These are phyloP conservation scores for Scedosporium apiospermum DNA, from an alignment of 2,329 filamentous ascomycete genomes.

Conservation along the genomic window DNA sequence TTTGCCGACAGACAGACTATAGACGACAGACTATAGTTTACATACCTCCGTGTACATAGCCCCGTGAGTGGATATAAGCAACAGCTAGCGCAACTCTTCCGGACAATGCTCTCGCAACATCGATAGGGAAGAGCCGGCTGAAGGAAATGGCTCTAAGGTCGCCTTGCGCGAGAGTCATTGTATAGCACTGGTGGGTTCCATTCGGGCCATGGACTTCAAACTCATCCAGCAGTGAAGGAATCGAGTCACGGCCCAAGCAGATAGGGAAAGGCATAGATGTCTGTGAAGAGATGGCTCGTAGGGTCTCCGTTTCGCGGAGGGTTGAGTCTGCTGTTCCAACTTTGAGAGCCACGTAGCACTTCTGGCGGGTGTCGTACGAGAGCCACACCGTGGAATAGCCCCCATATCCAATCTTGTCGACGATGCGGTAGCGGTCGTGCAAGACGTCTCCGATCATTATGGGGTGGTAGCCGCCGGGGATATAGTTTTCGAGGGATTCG, in stretches of 20 bases:
- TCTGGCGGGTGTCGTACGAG: slow-evolving; percentile 11
- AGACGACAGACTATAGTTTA: no score
- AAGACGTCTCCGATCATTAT: slow-evolving; percentile 22
- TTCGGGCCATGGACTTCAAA: slow-evolving; percentile 19
- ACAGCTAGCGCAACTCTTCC: slow-evolving; percentile 12
- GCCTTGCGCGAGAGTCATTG: slow-evolving; percentile 15
- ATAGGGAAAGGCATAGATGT: neutral
- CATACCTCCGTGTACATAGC: slow-evolving; percentile 16
- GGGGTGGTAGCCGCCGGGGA: slow-evolving; percentile 20
- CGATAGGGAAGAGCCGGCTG: slow-evolving; percentile 12
- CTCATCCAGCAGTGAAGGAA: slow-evolving; percentile 13
- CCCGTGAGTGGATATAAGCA: slow-evolving; percentile 15
- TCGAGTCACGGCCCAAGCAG: neutral
- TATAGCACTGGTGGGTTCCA: slow-evolving; percentile 18
- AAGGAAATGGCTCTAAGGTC: slow-evolving; percentile 19
- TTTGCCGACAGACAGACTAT: neutral
- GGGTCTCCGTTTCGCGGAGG: neutral
- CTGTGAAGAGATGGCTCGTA: slow-evolving; percentile 3
- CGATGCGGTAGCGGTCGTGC: slow-evolving; percentile 23
- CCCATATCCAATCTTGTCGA: slow-evolving; percentile 28
- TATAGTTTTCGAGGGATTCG: slow-evolving; percentile 11
- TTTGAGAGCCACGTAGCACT: slow-evolving; percentile 10
- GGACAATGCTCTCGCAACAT: slow-evolving; percentile 17
- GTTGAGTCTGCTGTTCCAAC: neutral
- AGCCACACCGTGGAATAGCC: slow-evolving; percentile 30